A percentile compares a stretch with the other conserved stretches of the same genome.
These are phyloP conservation scores for Penstemon davidsonii DNA, from an alignment of 257 asterid genomes.

Conservation along the genomic window DNA sequence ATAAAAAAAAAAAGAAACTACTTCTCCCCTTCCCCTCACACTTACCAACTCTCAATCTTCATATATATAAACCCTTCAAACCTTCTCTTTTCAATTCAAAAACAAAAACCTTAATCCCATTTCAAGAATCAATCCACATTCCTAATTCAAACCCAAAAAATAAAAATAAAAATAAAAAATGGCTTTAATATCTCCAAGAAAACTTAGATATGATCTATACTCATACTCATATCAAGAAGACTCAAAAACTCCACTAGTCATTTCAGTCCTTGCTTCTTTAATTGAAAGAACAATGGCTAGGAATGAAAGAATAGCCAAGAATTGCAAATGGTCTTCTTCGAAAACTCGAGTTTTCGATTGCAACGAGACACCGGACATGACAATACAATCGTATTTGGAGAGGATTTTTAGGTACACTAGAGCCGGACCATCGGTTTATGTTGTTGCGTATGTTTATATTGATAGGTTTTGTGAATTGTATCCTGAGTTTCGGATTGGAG, in stretches of 20 bases:
- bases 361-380: constrained; percentile 77
- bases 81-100: constrained; percentile 21
- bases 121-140: not conserved
- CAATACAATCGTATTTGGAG: constrained; percentile 75
- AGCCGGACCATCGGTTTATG: constrained; percentile 90
- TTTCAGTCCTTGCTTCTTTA: constrained; percentile 88
- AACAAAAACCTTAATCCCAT: constrained; percentile 17
- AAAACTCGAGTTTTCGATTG: constrained; percentile 64
- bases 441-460: constrained; percentile 81
- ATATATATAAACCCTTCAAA: constrained; percentile 28
- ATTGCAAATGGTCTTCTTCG: constrained; percentile 33
- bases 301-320: constrained; percentile 62
- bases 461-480: constrained; percentile 71
- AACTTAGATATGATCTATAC: constrained; percentile 72
- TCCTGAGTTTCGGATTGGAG: constrained; percentile 69
- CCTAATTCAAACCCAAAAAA: not conserved
- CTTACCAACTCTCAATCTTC: constrained; percentile 28
- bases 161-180: constrained; percentile 26
- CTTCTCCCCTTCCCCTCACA: constrained; percentile 29
- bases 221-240: constrained; percentile 55
- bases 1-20: constrained; percentile 1
- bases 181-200: constrained; percentile 83
- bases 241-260: constrained; percentile 65
- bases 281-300: constrained; percentile 79
- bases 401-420: constrained; percentile 79